Evolutionary conservation across 208 protist genomes (phyloP).

Genomic region (Trypanosoma cruzi): DNA sequence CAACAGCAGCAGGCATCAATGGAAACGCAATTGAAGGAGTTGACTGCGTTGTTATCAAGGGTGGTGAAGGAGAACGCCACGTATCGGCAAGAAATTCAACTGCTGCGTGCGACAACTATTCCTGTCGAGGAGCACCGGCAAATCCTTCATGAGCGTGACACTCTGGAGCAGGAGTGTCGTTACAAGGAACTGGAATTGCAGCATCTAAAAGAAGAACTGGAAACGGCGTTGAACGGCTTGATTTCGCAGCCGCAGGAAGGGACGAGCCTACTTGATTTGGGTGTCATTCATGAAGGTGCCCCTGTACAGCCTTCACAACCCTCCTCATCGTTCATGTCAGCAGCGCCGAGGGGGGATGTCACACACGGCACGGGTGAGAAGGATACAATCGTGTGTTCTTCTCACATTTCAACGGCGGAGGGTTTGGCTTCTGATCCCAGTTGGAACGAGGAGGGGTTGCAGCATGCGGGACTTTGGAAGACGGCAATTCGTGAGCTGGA

Average conservation of each 20-base stretch:
- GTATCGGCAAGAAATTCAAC: constrained; percentile 40
- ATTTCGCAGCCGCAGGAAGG: background rate
- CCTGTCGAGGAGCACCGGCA: constrained; percentile 31
- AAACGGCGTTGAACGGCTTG: constrained; percentile 17
- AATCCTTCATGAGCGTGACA: constrained; percentile 32
- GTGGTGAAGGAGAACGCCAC: constrained; percentile 48
- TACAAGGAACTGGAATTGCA: constrained; percentile 40
- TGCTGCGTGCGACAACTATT: constrained; percentile 44
- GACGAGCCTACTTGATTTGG: constrained; percentile 18
- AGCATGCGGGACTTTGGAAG: constrained; percentile 33
- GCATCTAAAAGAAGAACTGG: constrained; percentile 32
- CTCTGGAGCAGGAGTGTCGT: constrained; percentile 33
- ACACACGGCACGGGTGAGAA: background rate
- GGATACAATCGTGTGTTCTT: background rate
- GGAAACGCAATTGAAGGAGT: constrained; percentile 20
- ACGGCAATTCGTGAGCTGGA: constrained; percentile 43
- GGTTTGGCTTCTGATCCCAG: background rate
- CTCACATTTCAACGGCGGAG: background rate
- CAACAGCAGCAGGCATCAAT: constrained; percentile 40
- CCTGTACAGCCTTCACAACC: background rate
- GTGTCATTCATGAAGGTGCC: background rate
- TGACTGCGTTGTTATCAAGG: constrained; percentile 32
- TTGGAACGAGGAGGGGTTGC: constrained; percentile 13
- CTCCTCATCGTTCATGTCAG: background rate
- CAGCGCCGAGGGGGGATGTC: background rate